These are phyloP conservation scores for Colletotrichum sp. DNA, from an alignment of 2,329 filamentous ascomycete genomes.

Conservation along the genomic window DNA sequence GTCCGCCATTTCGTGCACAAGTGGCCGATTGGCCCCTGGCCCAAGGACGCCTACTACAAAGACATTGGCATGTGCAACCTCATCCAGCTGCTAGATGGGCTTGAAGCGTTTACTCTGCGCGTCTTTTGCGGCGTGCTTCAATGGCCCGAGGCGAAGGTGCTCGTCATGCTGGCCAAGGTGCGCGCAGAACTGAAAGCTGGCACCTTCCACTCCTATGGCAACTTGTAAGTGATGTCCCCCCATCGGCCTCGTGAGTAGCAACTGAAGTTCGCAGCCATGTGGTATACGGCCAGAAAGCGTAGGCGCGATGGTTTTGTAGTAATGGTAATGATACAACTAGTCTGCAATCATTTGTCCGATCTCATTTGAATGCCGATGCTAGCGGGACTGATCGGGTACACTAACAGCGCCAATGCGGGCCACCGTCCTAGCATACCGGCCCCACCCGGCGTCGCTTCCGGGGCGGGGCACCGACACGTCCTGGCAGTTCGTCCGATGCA, in stretches of 20 bases:
- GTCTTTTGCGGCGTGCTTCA: constrained; percentile 33
- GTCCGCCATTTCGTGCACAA: constrained; percentile 35
- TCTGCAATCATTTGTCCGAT: background rate
- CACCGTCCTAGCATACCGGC: background rate
- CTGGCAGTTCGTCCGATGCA: background rate
- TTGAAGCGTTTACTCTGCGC: constrained; percentile 28
- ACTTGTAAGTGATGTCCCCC: constrained; percentile 22
- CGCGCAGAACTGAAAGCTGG: constrained; percentile 32
- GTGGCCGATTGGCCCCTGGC: constrained; percentile 39
- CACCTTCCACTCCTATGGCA: constrained; percentile 28
- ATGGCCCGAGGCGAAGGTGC: constrained; percentile 29
- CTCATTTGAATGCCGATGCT: background rate
- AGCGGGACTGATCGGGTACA: background rate
- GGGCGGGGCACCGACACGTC: background rate
- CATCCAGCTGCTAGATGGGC: constrained; percentile 21
- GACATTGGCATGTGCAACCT: constrained; percentile 23
- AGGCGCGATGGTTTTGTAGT: background rate
- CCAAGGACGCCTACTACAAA: constrained; percentile 25
- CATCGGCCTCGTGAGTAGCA: background rate
- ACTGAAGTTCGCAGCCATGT: background rate
- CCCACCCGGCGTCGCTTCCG: background rate
- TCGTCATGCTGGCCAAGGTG: constrained; percentile 31
- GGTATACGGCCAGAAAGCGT: constrained; percentile 22
- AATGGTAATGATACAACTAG: background rate
- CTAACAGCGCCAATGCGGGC: background rate